Conservation (phyloP, 768 basidiomycete genomes). For the Tricholoma terreum region DNA sequence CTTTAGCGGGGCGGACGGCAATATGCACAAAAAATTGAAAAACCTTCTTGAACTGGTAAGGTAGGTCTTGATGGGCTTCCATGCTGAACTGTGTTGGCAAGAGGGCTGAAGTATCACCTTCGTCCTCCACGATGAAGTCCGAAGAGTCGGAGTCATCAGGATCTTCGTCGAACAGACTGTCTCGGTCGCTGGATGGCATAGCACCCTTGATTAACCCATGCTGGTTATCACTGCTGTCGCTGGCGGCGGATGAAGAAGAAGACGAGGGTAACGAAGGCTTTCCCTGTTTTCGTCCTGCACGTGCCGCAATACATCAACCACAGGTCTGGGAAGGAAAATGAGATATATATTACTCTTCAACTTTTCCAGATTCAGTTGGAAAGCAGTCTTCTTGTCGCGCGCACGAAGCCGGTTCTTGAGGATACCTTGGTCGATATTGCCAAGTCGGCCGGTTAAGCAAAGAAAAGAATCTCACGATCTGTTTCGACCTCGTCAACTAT, state of each 20-base stretch:
- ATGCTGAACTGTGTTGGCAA: conserved; percentile 82
- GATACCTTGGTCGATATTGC: conserved; percentile 43
- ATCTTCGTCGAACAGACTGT: conserved; percentile 35
- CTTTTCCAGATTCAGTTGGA: conserved; percentile 62
- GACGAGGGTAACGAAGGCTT: conserved; percentile 32
- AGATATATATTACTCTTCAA: conserved; percentile 50
- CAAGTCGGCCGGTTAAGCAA: neutral
- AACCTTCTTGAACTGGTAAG: conserved; percentile 81
- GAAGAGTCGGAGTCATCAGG: conserved; percentile 39
- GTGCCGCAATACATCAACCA: conserved; percentile 6
- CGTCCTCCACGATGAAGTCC: conserved; percentile 67
- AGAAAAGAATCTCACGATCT: conserved; percentile 39
- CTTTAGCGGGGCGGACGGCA: conserved; percentile 53
- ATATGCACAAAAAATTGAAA: conserved; percentile 87
- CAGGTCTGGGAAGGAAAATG: neutral
- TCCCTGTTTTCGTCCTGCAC: conserved; percentile 43
- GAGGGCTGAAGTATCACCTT: conserved; percentile 37
- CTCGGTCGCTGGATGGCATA: conserved; percentile 34
- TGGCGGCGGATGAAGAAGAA: conserved; percentile 7
- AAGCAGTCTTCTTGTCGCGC: conserved; percentile 56
- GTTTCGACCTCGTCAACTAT: conserved; percentile 50
- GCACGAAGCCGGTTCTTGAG: conserved; percentile 60
- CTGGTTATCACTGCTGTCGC: conserved; percentile 25
- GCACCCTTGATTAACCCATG: conserved; percentile 45
- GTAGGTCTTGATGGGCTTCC: conserved; percentile 70